phyloP scores from a whole-genome alignment of 192 early-diverging fungal species.

The Coemansia sp. region DNA sequence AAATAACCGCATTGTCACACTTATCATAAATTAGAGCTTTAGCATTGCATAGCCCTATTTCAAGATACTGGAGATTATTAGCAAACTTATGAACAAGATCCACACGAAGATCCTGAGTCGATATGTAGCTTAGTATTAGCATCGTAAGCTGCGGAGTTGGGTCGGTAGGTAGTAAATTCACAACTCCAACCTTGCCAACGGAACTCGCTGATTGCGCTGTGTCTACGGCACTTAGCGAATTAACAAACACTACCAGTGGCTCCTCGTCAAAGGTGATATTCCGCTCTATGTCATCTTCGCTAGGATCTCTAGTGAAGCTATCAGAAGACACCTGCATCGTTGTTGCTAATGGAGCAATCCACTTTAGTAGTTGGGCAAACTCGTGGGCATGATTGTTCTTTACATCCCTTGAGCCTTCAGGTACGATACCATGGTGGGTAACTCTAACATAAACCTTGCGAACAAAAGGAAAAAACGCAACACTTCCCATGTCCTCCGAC shows the following conservation, averaged over 20 bases:
- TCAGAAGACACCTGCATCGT: not conserved
- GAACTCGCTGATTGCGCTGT: too few relatives aligned
- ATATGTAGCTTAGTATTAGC: not conserved
- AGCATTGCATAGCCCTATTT: not conserved
- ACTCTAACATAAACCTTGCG: too few relatives aligned
- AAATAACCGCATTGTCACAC: not conserved
- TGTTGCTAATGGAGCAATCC: not conserved
- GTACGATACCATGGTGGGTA: too few relatives aligned
- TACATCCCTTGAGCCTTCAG: too few relatives aligned
- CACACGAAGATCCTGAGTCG: not conserved
- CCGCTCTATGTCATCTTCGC: too few relatives aligned
- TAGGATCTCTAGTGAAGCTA: too few relatives aligned
- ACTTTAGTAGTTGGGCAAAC: not conserved
- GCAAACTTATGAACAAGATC: not conserved
- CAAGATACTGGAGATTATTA: not conserved
- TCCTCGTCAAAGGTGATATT: too few relatives aligned
- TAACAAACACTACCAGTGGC: too few relatives aligned
- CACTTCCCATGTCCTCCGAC: not conserved
- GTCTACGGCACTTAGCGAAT: too few relatives aligned
- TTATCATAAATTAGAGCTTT: not conserved
- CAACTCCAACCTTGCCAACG: too few relatives aligned
- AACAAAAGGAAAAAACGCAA: not conserved
- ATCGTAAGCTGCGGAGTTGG: not conserved
- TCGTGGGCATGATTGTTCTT: not conserved
- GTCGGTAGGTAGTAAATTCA: too few relatives aligned